Percentiles rank a stretch among this genome's conserved stretches.
Conservation (phyloP, 2,329 filamentous ascomycete genomes). For the Aspergillus hiratsukae region DNA sequence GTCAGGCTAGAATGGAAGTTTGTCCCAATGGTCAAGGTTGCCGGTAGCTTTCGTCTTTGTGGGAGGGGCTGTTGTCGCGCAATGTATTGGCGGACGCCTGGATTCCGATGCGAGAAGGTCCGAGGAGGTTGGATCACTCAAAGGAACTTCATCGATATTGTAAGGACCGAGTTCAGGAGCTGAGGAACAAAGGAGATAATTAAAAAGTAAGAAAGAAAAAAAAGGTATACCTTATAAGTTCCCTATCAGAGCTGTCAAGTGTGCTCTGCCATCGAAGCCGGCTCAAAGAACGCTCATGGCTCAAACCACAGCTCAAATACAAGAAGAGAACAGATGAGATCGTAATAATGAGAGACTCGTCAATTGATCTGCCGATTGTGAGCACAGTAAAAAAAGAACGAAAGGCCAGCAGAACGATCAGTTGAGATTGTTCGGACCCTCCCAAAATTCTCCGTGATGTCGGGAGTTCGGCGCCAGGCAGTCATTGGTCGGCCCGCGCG, state of each 20-base stretch:
- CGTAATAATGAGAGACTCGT: background rate
- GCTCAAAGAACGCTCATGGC: slow-evolving; percentile 11
- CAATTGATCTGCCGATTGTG: background rate
- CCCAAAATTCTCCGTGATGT: slow-evolving; percentile 18
- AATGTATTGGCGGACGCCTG: background rate
- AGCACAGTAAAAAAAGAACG: background rate
- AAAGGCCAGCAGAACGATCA: background rate
- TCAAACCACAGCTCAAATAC: slow-evolving; percentile 11
- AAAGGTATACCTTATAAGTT: background rate
- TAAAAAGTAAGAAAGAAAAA: slow-evolving; percentile 13
- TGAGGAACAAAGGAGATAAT: background rate
- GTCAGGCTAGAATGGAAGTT: background rate
- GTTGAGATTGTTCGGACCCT: background rate
- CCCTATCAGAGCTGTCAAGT: background rate
- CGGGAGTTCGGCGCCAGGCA: slow-evolving; percentile 24
- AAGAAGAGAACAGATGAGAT: slow-evolving; percentile 1
- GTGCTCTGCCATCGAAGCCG: background rate
- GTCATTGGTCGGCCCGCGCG: slow-evolving; percentile 23
- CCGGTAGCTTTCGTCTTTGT: background rate
- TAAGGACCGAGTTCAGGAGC: background rate
- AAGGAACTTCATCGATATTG: background rate
- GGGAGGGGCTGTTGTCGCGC: background rate
- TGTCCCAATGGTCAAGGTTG: slow-evolving; percentile 2
- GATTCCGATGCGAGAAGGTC: background rate
- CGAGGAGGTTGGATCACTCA: background rate